Percentiles rank a stretch among this genome's conserved stretches.
Evolutionary conservation across 345 rosid species (phyloP).

Genomic region (Eucalyptus sideroxylon): DNA sequence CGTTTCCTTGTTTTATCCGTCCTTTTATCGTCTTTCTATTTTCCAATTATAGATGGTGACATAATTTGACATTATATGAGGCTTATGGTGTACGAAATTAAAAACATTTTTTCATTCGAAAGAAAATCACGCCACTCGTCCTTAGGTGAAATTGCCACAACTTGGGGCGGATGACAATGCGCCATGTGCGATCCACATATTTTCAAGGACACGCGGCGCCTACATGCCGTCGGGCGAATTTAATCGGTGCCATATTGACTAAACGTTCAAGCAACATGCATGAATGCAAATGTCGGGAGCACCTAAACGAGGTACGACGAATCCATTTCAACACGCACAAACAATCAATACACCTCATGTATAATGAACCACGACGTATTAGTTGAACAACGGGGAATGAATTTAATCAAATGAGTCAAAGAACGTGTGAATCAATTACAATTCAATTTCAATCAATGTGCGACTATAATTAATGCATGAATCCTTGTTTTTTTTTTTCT

Average conservation of each 20-base stretch:
- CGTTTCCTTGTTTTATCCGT: neutral
- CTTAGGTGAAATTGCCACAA: neutral
- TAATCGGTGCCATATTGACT: neutral
- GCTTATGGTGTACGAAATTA: neutral
- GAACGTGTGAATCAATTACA: too few relatives aligned
- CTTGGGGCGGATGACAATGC: neutral
- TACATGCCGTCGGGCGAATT: neutral
- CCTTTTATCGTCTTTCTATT: neutral
- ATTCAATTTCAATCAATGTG: neutral
- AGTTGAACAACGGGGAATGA: neutral
- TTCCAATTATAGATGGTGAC: neutral
- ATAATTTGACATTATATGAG: neutral
- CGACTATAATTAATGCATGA: neutral
- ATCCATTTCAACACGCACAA: too few relatives aligned
- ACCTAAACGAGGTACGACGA: too few relatives aligned
- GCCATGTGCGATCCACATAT: fast-evolving
- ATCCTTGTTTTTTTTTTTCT: neutral
- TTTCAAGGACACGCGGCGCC: fast-evolving
- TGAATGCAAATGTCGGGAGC: too few relatives aligned
- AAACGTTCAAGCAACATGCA: neutral
- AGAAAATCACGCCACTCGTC: fast-evolving
- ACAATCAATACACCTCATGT: too few relatives aligned
- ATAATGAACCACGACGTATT: too few relatives aligned
- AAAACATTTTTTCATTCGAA: too few relatives aligned
- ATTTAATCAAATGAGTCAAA: neutral